These are phyloP conservation scores for Theileria parva DNA, from an alignment of 169 alveolate species.

Conservation along the genomic window DNA sequence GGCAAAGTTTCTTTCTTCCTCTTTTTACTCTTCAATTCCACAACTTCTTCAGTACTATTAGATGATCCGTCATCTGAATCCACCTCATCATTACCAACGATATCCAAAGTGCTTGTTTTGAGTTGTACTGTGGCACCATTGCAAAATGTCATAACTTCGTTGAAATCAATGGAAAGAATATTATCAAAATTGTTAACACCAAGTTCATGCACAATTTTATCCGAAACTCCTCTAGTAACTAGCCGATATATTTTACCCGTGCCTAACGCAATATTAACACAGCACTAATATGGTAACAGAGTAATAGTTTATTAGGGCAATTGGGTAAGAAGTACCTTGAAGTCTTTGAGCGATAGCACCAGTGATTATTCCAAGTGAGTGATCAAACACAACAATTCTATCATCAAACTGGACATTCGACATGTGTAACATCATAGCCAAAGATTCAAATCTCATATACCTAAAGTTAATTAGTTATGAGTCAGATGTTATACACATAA, in stretches of 20 bases:
- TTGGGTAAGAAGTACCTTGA: constrained; percentile 23
- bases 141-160: constrained; percentile 8
- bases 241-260: constrained; percentile 60
- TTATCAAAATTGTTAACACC: constrained; percentile 51
- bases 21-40: background rate
- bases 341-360: constrained; percentile 59
- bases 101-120: background rate
- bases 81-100: background rate
- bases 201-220: constrained; percentile 61
- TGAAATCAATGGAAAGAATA: constrained; percentile 43
- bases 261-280: background rate
- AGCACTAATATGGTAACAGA: background rate
- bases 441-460: constrained; percentile 39
- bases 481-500: no score
- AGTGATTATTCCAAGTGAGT: constrained; percentile 53
- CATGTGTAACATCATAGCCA: constrained; percentile 56
- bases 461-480: background rate
- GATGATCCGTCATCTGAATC: background rate
- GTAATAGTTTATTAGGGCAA: no score
- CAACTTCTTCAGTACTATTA: background rate
- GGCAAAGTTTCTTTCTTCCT: constrained; percentile 15
- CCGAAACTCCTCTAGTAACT: constrained; percentile 63
- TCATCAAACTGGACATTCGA: constrained; percentile 20
- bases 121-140: background rate
- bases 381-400: constrained; percentile 56